These are phyloP conservation scores for Talaromyces amestolkiae DNA, from an alignment of 2,329 filamentous ascomycete genomes.

Conservation along the genomic window DNA sequence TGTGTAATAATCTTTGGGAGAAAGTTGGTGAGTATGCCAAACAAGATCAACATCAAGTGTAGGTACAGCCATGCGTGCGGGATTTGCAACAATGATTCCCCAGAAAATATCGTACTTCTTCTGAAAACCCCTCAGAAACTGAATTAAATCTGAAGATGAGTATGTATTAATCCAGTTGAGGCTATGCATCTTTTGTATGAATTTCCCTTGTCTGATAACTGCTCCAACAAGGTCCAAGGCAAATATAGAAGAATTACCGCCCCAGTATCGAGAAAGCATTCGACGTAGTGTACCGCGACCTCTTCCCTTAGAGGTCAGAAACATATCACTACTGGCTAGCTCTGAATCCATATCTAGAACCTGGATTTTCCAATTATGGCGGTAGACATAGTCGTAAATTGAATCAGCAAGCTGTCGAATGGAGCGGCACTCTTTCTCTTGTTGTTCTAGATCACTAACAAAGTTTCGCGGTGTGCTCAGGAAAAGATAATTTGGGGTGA, in stretches of 20 bases:
- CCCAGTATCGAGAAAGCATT: constrained; percentile 46
- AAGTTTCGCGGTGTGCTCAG: not conserved
- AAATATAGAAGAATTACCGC: constrained; percentile 32
- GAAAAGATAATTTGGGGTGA: constrained; percentile 1
- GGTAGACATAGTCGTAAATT: not conserved
- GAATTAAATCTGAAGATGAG: constrained; percentile 43
- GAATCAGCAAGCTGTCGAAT: not conserved
- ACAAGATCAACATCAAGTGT: constrained; percentile 36
- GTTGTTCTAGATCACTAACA: not conserved
- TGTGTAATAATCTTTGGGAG: constrained; percentile 17
- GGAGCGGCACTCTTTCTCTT: not conserved
- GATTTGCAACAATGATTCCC: constrained; percentile 37
- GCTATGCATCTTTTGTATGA: constrained; percentile 63
- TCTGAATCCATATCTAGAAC: too few species aligned
- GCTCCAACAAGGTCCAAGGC: constrained; percentile 40
- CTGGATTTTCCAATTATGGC: not conserved
- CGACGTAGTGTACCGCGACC: constrained; percentile 28
- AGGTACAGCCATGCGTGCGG: constrained; percentile 31
- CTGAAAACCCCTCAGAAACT: constrained; percentile 53
- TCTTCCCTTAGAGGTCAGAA: not conserved
- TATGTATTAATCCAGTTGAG: constrained; percentile 79
- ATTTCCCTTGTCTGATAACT: constrained; percentile 43
- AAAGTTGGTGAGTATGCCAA: constrained; percentile 37
- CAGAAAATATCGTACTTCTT: constrained; percentile 56
- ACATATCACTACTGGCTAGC: constrained; percentile 49